Evolutionary conservation across 116 monocot species (phyloP), one percentile per base, ranked within the genome.

Genomic region (Phalaenopsis hybrid): DNA sequence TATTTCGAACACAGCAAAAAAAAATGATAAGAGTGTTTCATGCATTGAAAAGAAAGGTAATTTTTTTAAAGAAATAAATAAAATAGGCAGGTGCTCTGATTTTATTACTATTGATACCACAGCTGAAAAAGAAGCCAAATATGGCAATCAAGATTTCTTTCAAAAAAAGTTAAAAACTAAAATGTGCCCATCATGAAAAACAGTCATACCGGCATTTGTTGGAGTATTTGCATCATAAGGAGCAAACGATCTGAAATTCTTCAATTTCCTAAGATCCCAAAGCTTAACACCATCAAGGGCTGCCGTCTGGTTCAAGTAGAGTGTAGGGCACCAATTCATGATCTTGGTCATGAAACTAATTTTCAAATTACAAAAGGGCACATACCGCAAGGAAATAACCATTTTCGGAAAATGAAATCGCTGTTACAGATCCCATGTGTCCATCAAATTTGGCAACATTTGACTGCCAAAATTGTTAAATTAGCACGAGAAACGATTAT

Each of bases 361-460:
- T 2, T 78, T n/a, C 43, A 12, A 48, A 46, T 59, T 78, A 57
- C n/a, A n/a, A 13, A 79, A 57, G 82, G 69, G 41, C 89, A 55
- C 55, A 75, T 92, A 99, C 99, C 89, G 99, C 99, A 82, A 99
- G 93, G 75, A 95, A 99, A 84, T 99, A 99, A 51, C 99, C 99
- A 83, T 99, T 99, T 87, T 99, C 99, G 57, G 99, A 99, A 84
- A 99, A 99, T 55, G 99, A 95, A 81, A 99, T 83, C 48, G 99
- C 89, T 58, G 99, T 95, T 61, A 99, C 92, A 58, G 89, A 74
- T 55, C 95, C 99, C 68, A 88, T 83, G 86, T 99, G 99, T 16
- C 99, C 99, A 82, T 99, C 99, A 85, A 99, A 99, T 16, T 89
- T 99, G 31, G 99, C 95, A 85, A 99, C 99, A 91, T 95, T 95